Evolutionary conservation across 2,329 filamentous ascomycete species (phyloP).

Genomic region (Microdochium bolleyi): DNA sequence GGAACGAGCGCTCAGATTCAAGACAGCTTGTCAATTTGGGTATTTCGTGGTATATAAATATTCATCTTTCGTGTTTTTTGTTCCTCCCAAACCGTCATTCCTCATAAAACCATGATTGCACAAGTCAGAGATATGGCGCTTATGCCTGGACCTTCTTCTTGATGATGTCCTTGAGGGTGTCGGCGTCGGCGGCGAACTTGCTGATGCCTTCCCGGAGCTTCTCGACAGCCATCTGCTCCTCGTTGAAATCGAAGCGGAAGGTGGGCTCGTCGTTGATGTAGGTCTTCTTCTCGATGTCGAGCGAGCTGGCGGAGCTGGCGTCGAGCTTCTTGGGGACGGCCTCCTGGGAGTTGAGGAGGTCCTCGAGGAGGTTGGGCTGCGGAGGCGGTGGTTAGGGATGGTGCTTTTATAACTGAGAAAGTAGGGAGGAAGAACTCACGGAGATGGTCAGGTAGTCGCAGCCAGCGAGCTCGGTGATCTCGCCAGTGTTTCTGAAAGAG

Average conservation of each 20-base stretch:
- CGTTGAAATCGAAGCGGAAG: slow-evolving; percentile 99
- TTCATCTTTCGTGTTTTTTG: not conserved
- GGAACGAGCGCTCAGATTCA: not conserved
- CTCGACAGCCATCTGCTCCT: slow-evolving; percentile 98
- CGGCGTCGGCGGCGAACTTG: slow-evolving; percentile 95
- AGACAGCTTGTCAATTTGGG: not conserved
- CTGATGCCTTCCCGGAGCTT: slow-evolving; percentile 99
- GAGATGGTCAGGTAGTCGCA: slow-evolving; percentile 99
- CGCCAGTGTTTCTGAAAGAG: slow-evolving; percentile 91
- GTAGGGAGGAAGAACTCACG: slow-evolving; percentile 40
- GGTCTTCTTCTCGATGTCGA: slow-evolving; percentile 78
- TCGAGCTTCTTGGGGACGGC: slow-evolving; percentile 90
- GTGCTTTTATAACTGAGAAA: not conserved
- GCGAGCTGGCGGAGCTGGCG: slow-evolving; percentile 51
- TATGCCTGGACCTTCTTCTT: slow-evolving; percentile 67
- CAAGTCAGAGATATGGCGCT: slow-evolving; percentile 5
- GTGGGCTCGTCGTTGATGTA: slow-evolving; percentile 84
- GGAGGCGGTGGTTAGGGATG: slow-evolving; percentile 3
- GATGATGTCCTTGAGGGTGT: slow-evolving; percentile 88
- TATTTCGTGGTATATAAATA: not conserved
- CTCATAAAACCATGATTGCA: not conserved
- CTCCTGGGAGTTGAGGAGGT: slow-evolving; percentile 78
- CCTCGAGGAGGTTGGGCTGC: slow-evolving; percentile 86
- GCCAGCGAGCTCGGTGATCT: slow-evolving; percentile 96
- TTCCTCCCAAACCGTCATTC: not conserved